These are phyloP conservation scores for Rhizophora mangle DNA, from an alignment of 345 rosid genomes.

Conservation along the genomic window DNA sequence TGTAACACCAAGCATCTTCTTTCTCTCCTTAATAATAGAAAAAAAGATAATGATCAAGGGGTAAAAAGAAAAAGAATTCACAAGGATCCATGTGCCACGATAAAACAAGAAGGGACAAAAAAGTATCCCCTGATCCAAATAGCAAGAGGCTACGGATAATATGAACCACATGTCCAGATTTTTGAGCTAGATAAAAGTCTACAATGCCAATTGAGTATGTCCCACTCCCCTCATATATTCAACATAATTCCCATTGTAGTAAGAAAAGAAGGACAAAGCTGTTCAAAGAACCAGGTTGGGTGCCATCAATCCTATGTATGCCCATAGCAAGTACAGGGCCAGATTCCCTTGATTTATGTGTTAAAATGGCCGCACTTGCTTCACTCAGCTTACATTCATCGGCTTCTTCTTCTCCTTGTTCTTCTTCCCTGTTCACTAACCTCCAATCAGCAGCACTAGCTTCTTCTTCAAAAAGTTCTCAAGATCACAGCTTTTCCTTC, in stretches of 20 bases:
- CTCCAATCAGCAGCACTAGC: slow-evolving; percentile 37
- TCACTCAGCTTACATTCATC: slow-evolving; percentile 40
- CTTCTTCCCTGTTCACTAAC: slow-evolving; percentile 25
- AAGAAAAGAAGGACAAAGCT: slow-evolving; percentile 11
- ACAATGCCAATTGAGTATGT: not conserved
- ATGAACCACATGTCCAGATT: slow-evolving; percentile 62
- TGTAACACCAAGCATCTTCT: too few relatives aligned
- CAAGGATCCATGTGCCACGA: not conserved
- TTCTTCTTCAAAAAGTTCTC: slow-evolving; percentile 34
- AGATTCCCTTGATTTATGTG: not conserved
- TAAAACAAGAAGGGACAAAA: not conserved
- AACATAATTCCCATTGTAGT: not conserved
- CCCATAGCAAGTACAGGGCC: not conserved
- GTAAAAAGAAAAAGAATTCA: too few relatives aligned
- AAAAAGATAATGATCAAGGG: too few relatives aligned
- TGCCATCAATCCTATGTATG: not conserved
- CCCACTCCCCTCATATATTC: not conserved
- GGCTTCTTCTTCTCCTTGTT: slow-evolving; percentile 28
- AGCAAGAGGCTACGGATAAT: slow-evolving; percentile 1
- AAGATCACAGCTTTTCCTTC: slow-evolving; percentile 13
- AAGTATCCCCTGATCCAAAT: slow-evolving; percentile 21
- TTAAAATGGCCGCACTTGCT: slow-evolving; percentile 55
- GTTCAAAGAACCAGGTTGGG: not conserved
- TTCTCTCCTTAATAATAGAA: too few relatives aligned
- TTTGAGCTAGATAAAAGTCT: slow-evolving; percentile 29